These are phyloP conservation scores for Eimeria praecox DNA, from an alignment of 169 alveolate genomes.

Conservation along the genomic window DNA sequence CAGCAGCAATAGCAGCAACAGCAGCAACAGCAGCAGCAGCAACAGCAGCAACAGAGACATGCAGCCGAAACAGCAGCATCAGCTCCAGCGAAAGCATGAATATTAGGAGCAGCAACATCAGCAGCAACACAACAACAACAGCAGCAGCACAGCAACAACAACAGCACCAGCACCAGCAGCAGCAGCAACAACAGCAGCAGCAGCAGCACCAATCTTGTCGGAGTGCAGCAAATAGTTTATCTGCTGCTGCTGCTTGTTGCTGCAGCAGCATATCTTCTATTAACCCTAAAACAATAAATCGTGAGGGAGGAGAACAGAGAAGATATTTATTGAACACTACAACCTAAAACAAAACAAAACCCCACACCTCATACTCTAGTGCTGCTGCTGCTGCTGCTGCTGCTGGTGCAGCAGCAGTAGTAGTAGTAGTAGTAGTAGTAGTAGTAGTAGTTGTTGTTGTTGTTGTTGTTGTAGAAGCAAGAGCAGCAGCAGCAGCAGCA, in stretches of 20 bases:
- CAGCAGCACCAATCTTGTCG: slow-evolving; percentile 26
- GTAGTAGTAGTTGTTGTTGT: too few species aligned
- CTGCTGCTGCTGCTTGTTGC: slow-evolving; percentile 3
- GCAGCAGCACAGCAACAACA: neutral
- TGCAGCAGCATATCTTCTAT: neutral
- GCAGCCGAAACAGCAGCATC: too few species aligned
- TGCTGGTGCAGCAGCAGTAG: neutral
- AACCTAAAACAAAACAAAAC: slow-evolving; percentile 3
- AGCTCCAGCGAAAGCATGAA: too few species aligned
- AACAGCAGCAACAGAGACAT: too few species aligned
- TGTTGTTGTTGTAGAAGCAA: too few species aligned
- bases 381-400: neutral
- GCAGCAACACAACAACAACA: slow-evolving; percentile 19
- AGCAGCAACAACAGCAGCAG: slow-evolving; percentile 32
- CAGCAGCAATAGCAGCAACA: slow-evolving; percentile 14
- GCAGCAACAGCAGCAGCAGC: neutral
- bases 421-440: neutral
- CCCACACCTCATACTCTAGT: neutral
- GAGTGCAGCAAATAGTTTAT: neutral
- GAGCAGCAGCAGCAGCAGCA: slow-evolving; percentile 8
- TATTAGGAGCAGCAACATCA: neutral
- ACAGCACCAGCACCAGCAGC: neutral
- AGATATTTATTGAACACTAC: neutral
- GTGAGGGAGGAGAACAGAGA: neutral
- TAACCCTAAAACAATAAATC: neutral